These are phyloP conservation scores for Phytophthora crassamura DNA, from an alignment of 352 stramenopile species.

Conservation along the genomic window DNA sequence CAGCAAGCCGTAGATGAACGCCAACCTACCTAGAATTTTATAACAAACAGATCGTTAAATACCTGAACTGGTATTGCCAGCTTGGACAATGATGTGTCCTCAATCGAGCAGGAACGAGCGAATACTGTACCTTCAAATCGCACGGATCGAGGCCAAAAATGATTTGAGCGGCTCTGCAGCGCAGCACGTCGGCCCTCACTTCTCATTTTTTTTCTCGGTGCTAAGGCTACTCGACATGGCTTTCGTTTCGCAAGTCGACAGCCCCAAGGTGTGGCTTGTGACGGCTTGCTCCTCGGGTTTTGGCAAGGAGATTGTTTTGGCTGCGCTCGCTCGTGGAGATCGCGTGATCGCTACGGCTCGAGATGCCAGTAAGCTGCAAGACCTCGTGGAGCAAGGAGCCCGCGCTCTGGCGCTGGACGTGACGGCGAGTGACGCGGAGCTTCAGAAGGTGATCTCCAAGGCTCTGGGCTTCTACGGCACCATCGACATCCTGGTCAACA, in stretches of 20 bases:
- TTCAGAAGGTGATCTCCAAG: constrained; percentile 38
- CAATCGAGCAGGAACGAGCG: background rate
- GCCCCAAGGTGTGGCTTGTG: constrained; percentile 57
- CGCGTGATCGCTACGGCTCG: constrained; percentile 59
- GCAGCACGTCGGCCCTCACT: background rate
- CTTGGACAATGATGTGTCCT: constrained; percentile 26
- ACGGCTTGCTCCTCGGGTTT: constrained; percentile 60
- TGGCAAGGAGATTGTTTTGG: constrained; percentile 51
- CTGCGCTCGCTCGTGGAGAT: constrained; percentile 49
- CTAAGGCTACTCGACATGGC: constrained; percentile 14
- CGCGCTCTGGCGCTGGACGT: constrained; percentile 46
- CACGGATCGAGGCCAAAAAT: constrained; percentile 13
- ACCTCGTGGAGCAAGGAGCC: constrained; percentile 42
- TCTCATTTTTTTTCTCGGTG: constrained; percentile 20
- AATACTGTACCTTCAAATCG: constrained; percentile 22
- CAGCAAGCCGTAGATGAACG: constrained; percentile 15
- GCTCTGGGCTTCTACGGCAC: constrained; percentile 46
- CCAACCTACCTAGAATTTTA: constrained; percentile 10
- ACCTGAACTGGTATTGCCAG: no score
- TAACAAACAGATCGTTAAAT: constrained; percentile 26
- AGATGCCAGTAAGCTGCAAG: constrained; percentile 40
- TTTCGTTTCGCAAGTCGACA: constrained; percentile 11
- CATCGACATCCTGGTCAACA: constrained; percentile 66
- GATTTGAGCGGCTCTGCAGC: constrained; percentile 1
- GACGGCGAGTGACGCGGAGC: constrained; percentile 41